These are phyloP conservation scores for Ganoderma sinense DNA, from an alignment of 1,284 basidiomycete genomes.

Conservation along the genomic window DNA sequence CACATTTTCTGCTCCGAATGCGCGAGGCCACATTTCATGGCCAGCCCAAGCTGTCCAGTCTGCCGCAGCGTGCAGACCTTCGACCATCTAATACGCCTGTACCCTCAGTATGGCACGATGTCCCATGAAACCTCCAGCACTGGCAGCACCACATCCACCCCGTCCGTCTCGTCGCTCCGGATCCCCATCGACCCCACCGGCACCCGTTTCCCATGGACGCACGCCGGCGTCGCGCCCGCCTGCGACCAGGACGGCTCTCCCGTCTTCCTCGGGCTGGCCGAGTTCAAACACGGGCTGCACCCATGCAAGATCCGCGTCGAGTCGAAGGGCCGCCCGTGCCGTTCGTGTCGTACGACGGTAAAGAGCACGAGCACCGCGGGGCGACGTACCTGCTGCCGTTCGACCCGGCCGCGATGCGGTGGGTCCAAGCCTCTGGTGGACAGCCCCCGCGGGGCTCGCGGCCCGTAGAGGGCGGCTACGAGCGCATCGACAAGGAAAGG, in stretches of 20 bases:
- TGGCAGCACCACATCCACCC: background rate
- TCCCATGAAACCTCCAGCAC: too few relatives aligned
- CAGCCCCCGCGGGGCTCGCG: background rate
- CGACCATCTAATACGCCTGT: slow-evolving; percentile 29
- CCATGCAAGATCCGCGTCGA: background rate
- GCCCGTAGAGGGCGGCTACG: background rate
- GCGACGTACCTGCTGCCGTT: background rate
- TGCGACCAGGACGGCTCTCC: background rate
- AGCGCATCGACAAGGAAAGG: background rate
- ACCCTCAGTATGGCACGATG: slow-evolving; percentile 1
- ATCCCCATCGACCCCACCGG: background rate
- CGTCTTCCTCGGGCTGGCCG: background rate
- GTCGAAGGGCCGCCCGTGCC: background rate
- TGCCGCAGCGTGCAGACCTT: slow-evolving; percentile 26
- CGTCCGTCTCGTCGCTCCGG: background rate
- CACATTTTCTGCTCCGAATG: slow-evolving; percentile 32
- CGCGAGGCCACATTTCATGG: slow-evolving; percentile 30
- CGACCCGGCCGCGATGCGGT: background rate
- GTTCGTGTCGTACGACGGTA: background rate
- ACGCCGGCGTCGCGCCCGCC: background rate
- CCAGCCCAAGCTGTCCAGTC: slow-evolving; percentile 24
- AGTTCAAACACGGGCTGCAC: background rate
- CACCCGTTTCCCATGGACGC: background rate
- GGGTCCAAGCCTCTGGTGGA: background rate
- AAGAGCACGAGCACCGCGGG: background rate